Evolutionary conservation across 371 early-diverging fungal genomes (phyloP), one percentile per base, ranked within the genome.

Genomic region (Mortierella sp.): DNA sequence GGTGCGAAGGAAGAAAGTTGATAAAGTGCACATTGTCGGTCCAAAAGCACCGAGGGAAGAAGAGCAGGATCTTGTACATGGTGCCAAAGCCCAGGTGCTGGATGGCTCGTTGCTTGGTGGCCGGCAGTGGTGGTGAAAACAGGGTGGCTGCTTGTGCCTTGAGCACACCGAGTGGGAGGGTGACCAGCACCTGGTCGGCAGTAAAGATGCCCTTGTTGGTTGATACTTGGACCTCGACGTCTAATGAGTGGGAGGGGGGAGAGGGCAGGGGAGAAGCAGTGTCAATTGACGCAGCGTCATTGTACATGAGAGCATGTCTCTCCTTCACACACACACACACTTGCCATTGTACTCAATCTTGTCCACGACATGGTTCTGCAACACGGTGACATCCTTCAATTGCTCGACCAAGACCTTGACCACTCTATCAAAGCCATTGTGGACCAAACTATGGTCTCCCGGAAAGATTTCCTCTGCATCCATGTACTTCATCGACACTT

Each of bases 151-250:
- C 29, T 24, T 54, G 45, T 17, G 60, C 29, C 47, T 78, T 78
- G 39, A 78, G 71, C 13, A 78, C 78, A 9, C 78, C 78, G 7
- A 78, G 52, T 0, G 78, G 78, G 6, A 78, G 37, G n/a, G 78
- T 71, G 27, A 71, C 51, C 1, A 78, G 54, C 29, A 78, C 66
- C 16, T 39, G 40, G 29, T 78, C 78, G 0, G 78, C 72, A 1
- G 31, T 37, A 41, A 71, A 78, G 5, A 37, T n/a, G 2, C 67
- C 63, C 6, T 58, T 60, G 19, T 58, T 59, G 21, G 77, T 77
- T 6, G 39, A 52, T 3, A 77, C 77, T 19, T 41, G 57, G 47
- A 68, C 77, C 6, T 40, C 45, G 17, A 53, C 24, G 4, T 72
- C 73, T 72, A 44, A 2, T 47, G 22, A 25, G 14, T 13, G 34